Evolutionary conservation across 768 basidiomycete genomes (phyloP).

Genomic region (Russula brevipes): DNA sequence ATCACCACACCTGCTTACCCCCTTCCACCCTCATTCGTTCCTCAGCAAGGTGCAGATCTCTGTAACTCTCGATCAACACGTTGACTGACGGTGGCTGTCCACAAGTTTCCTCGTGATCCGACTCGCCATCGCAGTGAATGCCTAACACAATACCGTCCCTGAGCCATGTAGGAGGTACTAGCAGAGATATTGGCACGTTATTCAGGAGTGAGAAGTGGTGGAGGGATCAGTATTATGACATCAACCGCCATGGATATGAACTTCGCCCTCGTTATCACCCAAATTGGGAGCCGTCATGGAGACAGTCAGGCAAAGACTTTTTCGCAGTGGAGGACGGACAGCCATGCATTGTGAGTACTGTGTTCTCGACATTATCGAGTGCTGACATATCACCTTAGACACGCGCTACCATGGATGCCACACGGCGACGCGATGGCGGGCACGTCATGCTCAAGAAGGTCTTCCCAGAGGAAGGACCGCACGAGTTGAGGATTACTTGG

Average conservation of each 20-base stretch:
- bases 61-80: background rate
- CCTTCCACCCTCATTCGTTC: no score
- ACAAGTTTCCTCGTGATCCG: background rate
- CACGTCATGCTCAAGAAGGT: constrained; percentile 33
- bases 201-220: background rate
- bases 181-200: background rate
- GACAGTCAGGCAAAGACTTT: background rate
- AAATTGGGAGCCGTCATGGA: constrained; percentile 13
- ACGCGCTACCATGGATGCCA: constrained; percentile 30
- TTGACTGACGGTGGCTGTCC: background rate
- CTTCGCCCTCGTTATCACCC: constrained; percentile 15
- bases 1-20: no score
- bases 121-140: background rate
- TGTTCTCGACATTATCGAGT: background rate
- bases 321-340: background rate
- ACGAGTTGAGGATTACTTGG: constrained; percentile 33
- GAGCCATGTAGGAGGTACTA: no score
- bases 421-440: constrained; percentile 29
- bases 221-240: background rate
- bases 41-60: no score
- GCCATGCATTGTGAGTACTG: background rate
- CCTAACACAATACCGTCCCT: background rate
- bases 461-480: background rate
- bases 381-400: background rate
- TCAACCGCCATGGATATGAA: background rate